Percentiles rank a stretch among this genome's conserved stretches.
Conservation (phyloP, 2,329 filamentous ascomycete genomes). For the Aspergillus sp. region DNA sequence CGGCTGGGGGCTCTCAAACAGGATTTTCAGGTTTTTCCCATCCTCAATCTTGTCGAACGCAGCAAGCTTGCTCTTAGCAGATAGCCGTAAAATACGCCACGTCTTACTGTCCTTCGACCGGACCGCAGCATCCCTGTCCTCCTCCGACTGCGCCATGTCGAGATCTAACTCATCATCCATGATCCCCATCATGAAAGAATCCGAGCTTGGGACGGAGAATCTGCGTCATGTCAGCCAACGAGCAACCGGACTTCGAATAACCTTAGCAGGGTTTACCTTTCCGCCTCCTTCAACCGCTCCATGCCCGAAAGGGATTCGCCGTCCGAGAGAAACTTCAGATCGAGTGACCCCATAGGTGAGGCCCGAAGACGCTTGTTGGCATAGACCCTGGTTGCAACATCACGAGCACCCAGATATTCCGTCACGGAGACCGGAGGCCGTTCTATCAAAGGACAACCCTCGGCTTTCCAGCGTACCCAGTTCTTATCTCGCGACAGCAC, state of each 20-base stretch:
- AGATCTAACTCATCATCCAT: slow-evolving; percentile 81
- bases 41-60: slow-evolving; percentile 87
- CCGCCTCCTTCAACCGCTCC: slow-evolving; percentile 65
- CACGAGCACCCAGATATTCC: slow-evolving; percentile 69
- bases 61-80: slow-evolving; percentile 69
- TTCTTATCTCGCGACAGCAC: slow-evolving; percentile 95
- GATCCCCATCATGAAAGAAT: slow-evolving; percentile 70
- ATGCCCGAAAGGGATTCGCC: slow-evolving; percentile 61
- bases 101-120: slow-evolving; percentile 82
- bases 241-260: not conserved
- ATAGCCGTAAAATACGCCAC: slow-evolving; percentile 84
- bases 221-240: slow-evolving; percentile 36
- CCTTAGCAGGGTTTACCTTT: slow-evolving; percentile 44
- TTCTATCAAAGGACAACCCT: slow-evolving; percentile 86
- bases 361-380: slow-evolving; percentile 69
- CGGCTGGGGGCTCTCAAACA: slow-evolving; percentile 40
- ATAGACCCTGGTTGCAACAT: slow-evolving; percentile 63
- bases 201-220: slow-evolving; percentile 67
- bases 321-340: slow-evolving; percentile 75
- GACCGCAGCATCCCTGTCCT: slow-evolving; percentile 58
- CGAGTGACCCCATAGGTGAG: slow-evolving; percentile 68
- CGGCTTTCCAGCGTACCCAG: slow-evolving; percentile 98
- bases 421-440: slow-evolving; percentile 67
- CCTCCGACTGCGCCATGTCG: slow-evolving; percentile 69
- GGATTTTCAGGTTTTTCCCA: slow-evolving; percentile 63